Evolutionary conservation across 371 early-diverging fungal species (phyloP).

Genomic region (Syncephalastrum racemosum): DNA sequence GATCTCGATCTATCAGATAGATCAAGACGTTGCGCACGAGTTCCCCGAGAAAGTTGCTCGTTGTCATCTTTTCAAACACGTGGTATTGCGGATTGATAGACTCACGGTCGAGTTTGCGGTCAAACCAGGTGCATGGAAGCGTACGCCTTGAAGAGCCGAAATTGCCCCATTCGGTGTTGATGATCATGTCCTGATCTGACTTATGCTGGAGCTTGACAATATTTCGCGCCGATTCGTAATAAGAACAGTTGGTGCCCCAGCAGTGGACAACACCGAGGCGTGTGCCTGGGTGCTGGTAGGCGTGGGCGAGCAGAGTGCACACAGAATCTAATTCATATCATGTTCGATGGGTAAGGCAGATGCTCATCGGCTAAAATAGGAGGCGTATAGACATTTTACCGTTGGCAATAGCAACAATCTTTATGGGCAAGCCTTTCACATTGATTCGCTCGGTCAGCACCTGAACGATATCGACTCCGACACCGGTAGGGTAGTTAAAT

Average conservation of each 20-base stretch:
- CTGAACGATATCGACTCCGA: slow-evolving; percentile 49
- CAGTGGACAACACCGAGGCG: slow-evolving; percentile 89
- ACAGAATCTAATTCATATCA: slow-evolving; percentile 70
- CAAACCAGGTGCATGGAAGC: slow-evolving; percentile 85
- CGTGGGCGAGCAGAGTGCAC: slow-evolving; percentile 87
- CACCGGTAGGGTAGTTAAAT: slow-evolving; percentile 43
- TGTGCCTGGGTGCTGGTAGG: slow-evolving; percentile 84
- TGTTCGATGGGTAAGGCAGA: too few species aligned
- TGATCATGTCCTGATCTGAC: slow-evolving; percentile 61
- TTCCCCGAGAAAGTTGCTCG: slow-evolving; percentile 93
- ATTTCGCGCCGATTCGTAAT: slow-evolving; percentile 73
- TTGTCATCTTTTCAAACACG: slow-evolving; percentile 91
- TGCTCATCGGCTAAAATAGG: background rate
- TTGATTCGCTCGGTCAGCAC: slow-evolving; percentile 41
- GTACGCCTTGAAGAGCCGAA: slow-evolving; percentile 73
- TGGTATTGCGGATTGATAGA: slow-evolving; percentile 78
- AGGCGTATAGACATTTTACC: slow-evolving; percentile 51
- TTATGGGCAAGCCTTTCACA: slow-evolving; percentile 45
- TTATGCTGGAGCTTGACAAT: slow-evolving; percentile 64
- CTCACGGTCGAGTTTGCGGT: slow-evolving; percentile 76
- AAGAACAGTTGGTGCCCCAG: slow-evolving; percentile 95
- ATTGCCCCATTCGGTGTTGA: slow-evolving; percentile 89
- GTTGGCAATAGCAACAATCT: slow-evolving; percentile 63
- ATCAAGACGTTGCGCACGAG: slow-evolving; percentile 77
- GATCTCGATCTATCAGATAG: slow-evolving; percentile 74